Percentiles rank a stretch among this genome's conserved stretches.
Evolutionary conservation across 2,329 filamentous ascomycete genomes (phyloP).

Genomic region (Colletotrichum sp.): DNA sequence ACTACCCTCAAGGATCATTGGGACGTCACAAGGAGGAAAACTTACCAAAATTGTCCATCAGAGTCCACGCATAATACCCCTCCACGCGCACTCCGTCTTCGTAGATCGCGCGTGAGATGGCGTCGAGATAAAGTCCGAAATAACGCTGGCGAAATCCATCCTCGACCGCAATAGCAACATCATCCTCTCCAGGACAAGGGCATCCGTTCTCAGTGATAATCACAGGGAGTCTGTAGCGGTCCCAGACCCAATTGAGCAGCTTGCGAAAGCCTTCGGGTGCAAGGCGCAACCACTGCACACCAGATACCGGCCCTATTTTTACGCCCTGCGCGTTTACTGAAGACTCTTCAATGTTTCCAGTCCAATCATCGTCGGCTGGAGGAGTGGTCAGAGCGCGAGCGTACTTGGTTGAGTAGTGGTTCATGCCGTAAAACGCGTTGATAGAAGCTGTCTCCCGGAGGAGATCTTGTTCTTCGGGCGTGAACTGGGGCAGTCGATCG

Average conservation of each 20-base stretch:
- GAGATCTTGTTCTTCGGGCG: constrained; percentile 28
- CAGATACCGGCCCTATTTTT: constrained; percentile 18
- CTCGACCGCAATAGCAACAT: constrained; percentile 11
- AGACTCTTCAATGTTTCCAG: constrained; percentile 27
- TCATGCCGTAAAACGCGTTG: constrained; percentile 44
- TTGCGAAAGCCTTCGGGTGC: constrained; percentile 31
- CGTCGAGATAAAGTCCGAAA: constrained; percentile 28
- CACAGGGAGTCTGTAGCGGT: constrained; percentile 30
- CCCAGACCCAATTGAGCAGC: constrained; percentile 30
- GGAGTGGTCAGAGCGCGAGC: constrained; percentile 29
- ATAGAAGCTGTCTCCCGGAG: constrained; percentile 26
- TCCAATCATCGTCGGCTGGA: constrained; percentile 28
- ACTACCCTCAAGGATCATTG: too few species aligned
- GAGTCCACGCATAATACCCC: constrained; percentile 39
- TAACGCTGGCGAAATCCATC: constrained; percentile 24
- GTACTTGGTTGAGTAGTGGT: constrained; percentile 43
- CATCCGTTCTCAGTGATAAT: constrained; percentile 37
- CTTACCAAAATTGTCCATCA: constrained; percentile 40
- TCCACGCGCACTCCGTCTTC: constrained; percentile 34
- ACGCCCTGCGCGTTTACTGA: constrained; percentile 31
- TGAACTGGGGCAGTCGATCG: constrained; percentile 32
- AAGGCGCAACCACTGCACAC: constrained; percentile 6
- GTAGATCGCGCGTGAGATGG: constrained; percentile 29
- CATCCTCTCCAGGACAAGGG: constrained; percentile 29
- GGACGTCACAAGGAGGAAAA: background rate